Conservation (phyloP, 1,139 yeast genomes). For the Hyphopichia burtonii region DNA sequence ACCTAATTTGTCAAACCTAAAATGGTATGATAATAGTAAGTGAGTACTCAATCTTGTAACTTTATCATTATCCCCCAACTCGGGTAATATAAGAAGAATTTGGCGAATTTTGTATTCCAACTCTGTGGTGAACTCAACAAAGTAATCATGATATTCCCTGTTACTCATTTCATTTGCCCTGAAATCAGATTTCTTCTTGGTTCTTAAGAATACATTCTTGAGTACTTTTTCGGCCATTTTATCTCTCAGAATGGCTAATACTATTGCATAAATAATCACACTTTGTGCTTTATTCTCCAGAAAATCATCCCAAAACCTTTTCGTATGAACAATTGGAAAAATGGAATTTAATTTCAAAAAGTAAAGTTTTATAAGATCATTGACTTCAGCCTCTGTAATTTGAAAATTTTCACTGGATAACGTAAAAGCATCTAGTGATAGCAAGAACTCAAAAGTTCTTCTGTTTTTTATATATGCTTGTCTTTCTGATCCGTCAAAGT, state of each 20-base stretch:
- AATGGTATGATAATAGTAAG: conserved; percentile 30
- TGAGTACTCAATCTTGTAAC: conserved; percentile 27
- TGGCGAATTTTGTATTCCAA: conserved; percentile 35
- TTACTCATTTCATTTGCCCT: conserved; percentile 5
- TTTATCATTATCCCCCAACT: conserved; percentile 38
- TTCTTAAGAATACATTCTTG: conserved; percentile 16
- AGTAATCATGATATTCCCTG: conserved; percentile 12
- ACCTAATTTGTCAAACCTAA: conserved; percentile 30
- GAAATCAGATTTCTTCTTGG: background rate
- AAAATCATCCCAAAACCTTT: conserved; percentile 29
- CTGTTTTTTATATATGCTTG: conserved; percentile 15
- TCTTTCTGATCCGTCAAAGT: conserved; percentile 12
- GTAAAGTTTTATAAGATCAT: conserved; percentile 24
- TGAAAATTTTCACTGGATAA: conserved; percentile 23
- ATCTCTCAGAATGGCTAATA: conserved; percentile 29
- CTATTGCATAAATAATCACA: conserved; percentile 26
- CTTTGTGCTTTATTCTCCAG: conserved; percentile 19
- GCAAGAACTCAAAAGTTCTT: conserved; percentile 19
- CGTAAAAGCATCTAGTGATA: conserved; percentile 33
- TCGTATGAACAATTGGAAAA: conserved; percentile 31
- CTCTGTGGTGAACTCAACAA: conserved; percentile 21
- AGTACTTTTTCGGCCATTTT: conserved; percentile 27
- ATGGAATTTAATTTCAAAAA: conserved; percentile 33
- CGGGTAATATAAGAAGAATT: conserved; percentile 24
- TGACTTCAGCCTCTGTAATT: conserved; percentile 20